These are phyloP conservation scores for Chalara sp. DNA, from an alignment of 2,329 filamentous ascomycete species.

Conservation along the genomic window DNA sequence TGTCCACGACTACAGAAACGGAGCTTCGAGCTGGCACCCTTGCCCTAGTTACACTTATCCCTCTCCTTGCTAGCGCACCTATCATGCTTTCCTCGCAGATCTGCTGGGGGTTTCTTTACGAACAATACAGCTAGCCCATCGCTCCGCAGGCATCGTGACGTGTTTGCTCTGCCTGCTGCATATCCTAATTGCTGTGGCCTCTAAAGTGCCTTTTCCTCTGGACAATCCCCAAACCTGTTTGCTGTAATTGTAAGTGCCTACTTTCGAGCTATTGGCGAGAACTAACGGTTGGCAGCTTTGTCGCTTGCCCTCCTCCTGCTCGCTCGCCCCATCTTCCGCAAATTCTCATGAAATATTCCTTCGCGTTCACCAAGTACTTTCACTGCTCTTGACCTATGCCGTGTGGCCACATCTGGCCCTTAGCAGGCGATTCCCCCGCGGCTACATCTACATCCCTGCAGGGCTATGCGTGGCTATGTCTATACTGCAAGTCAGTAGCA, in stretches of 20 bases:
- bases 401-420: conserved; percentile 4
- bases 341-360: conserved; percentile 15
- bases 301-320: conserved; percentile 7
- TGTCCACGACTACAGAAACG: conserved; percentile 6
- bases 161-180: conserved; percentile 2
- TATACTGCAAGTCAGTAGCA: conserved; percentile 1
- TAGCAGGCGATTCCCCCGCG: conserved; percentile 4
- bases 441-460: conserved; percentile 13
- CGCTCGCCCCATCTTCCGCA: conserved; percentile 3
- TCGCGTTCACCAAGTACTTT: conserved; percentile 8
- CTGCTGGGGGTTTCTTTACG: conserved; percentile 15
- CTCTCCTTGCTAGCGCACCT: conserved; percentile 14
- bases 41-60: conserved; percentile 13
- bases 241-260: conserved; percentile 11
- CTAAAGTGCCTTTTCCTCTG: conserved; percentile 1
- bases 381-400: conserved; percentile 2
- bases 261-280: background rate
- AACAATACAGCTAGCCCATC: conserved; percentile 11
- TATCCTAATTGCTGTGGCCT: background rate
- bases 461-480: conserved; percentile 2
- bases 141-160: conserved; percentile 13
- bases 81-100: conserved; percentile 19
- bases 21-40: conserved; percentile 10
- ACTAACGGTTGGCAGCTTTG: conserved; percentile 9
- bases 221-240: conserved; percentile 2